These are phyloP conservation scores for Nannochloropsis salina DNA, from an alignment of 108 stramenopile species.

Conservation along the genomic window DNA sequence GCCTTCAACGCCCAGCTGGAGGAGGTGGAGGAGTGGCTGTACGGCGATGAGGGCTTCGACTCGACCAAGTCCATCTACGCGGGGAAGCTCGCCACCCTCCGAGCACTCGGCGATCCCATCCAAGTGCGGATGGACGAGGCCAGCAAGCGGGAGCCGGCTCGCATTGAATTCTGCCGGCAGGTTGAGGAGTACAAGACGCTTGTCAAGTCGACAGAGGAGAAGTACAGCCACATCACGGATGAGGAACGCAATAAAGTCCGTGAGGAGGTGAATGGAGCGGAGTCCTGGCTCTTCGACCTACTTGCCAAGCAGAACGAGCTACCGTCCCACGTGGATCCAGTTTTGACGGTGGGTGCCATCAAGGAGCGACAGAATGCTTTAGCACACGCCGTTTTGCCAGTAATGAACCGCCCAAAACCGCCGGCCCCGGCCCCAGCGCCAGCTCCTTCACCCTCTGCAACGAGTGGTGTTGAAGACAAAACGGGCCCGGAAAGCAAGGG, in stretches of 20 bases:
- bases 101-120: constrained; percentile 74
- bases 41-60: constrained; percentile 94
- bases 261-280: constrained; percentile 62
- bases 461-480: background rate
- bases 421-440: background rate
- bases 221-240: constrained; percentile 79
- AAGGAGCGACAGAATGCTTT: constrained; percentile 48
- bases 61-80: constrained; percentile 82
- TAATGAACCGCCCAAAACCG: background rate
- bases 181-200: constrained; percentile 76
- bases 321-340: constrained; percentile 66
- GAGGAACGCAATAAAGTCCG: constrained; percentile 57
- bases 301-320: constrained; percentile 78
- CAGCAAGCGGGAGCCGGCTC: constrained; percentile 62
- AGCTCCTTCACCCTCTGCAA: background rate
- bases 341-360: constrained; percentile 66
- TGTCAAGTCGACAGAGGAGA: constrained; percentile 66
- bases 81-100: constrained; percentile 75
- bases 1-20: constrained; percentile 63
- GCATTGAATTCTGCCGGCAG: constrained; percentile 64
- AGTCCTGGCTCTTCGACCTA: constrained; percentile 83
- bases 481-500: background rate
- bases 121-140: constrained; percentile 72
- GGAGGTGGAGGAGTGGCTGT: constrained; percentile 87
- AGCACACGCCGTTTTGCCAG: background rate